A percentile compares a stretch with the other conserved stretches of the same genome.
These are phyloP conservation scores for Friedmanniomyces endolithicus DNA, from an alignment of 495 filamentous ascomycete species.

Conservation along the genomic window DNA sequence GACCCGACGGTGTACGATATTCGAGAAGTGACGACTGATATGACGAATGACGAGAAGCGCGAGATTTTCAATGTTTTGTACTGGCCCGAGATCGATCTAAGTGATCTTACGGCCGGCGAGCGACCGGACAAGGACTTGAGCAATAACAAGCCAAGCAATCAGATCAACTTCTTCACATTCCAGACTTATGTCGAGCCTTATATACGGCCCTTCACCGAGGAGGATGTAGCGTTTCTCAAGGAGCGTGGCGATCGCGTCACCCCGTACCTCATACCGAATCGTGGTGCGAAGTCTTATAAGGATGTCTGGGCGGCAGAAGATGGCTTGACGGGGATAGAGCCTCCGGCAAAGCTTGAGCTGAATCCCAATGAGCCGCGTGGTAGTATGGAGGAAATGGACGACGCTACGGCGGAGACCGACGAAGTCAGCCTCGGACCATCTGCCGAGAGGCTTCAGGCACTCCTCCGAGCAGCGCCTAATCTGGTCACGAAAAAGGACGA, in stretches of 20 bases:
- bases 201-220: conserved; percentile 80
- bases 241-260: conserved; percentile 72
- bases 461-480: conserved; percentile 65
- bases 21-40: conserved; percentile 53
- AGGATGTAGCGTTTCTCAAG: conserved; percentile 85
- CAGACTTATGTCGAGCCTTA: conserved; percentile 78
- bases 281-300: conserved; percentile 72
- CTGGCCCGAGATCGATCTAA: conserved; percentile 70
- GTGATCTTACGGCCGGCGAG: conserved; percentile 72
- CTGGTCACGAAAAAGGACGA: conserved; percentile 39
- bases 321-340: conserved; percentile 37
- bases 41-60: conserved; percentile 68
- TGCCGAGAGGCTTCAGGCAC: conserved; percentile 66
- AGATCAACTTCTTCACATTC: conserved; percentile 85
- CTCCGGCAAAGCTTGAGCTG: conserved; percentile 42
- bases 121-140: conserved; percentile 91
- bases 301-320: conserved; percentile 93
- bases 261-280: conserved; percentile 74
- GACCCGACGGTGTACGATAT: conserved; percentile 96
- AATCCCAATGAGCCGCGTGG: conserved; percentile 74
- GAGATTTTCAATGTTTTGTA: conserved; percentile 75
- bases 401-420: conserved; percentile 73
- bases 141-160: conserved; percentile 82
- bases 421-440: conserved; percentile 83
- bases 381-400: conserved; percentile 70